Evolutionary conservation across 441 rosid species (phyloP).

Genomic region (Theobroma grandiflorum): DNA sequence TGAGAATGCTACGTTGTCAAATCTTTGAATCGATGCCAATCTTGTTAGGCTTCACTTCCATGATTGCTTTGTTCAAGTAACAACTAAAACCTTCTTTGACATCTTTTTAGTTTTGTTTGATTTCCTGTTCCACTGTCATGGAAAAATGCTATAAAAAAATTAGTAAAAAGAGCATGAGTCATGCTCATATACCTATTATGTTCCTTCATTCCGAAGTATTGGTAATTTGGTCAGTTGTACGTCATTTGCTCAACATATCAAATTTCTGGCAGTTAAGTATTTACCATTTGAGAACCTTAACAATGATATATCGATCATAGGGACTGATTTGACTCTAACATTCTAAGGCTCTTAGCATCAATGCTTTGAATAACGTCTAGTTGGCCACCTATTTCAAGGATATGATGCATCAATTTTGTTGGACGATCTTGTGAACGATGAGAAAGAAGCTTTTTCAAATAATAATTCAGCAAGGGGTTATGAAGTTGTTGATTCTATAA

Average conservation of each 20-base stretch:
- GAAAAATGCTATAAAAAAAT: too few species aligned
- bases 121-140: neutral
- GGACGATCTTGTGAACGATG: constrained; percentile 53
- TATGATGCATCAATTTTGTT: constrained; percentile 77
- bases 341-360: too few species aligned
- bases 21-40: constrained; percentile 65
- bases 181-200: too few species aligned
- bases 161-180: too few species aligned
- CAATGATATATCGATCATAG: too few species aligned
- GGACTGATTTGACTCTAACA: too few species aligned
- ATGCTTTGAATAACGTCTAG: too few species aligned
- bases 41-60: constrained; percentile 80
- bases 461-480: constrained; percentile 51
- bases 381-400: constrained; percentile 37
- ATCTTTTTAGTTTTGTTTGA: neutral
- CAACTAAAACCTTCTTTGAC: neutral
- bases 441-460: constrained; percentile 50
- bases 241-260: too few species aligned
- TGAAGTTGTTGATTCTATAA: constrained; percentile 51
- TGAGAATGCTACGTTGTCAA: constrained; percentile 42
- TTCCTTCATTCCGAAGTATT: too few species aligned
- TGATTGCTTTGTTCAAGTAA: constrained; percentile 81
- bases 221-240: too few species aligned
- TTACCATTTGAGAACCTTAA: too few species aligned
- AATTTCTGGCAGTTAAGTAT: too few species aligned